Evolutionary conservation across 352 stramenopile species (phyloP), one percentile per base, ranked within the genome.

Genomic region (Phytophthora podocarpi): DNA sequence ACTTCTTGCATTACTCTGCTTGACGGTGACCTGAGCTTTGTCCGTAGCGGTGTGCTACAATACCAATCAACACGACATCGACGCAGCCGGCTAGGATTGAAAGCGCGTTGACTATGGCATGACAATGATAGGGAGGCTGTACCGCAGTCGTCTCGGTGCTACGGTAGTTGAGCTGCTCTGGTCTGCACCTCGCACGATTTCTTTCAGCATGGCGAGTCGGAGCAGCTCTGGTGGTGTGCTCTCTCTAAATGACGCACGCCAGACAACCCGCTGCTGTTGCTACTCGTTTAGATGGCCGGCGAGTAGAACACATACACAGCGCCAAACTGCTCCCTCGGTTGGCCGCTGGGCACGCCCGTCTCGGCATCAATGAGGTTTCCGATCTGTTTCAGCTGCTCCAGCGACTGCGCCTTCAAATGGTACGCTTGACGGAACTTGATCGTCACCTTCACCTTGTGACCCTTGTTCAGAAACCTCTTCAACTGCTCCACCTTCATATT

Each of bases 371-470:
- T 54, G n/a, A 57, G 35, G n/a, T 72, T 64, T 48, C 72, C 59
- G 45, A 92, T 87, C 21, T 46, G 13, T 39, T 68, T 46, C 36
- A 92, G 41, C 54, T 88, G 76, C 27, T 77, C 64, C 40, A 84
- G 28, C 23, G 77, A 74, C 21, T 72, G 67, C 24, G 62, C 30
- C 58, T 87, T 86, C 20, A 90, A 65, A 41, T 90, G 77, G 56
- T 81, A 84, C 16, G 85, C 70, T 23, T 78, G 70, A 11, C 59
- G 69, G 47, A 87, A 93, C 58, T 87, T 89, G 66, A 90, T 62
- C 15, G 78, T 85, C 15, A 90, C 68, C 62, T 91, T 90, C 30
- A 93, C 83, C 56, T 90, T 90, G 71, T 93, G 83, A n/a, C 78
- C 83, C 59, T 90, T 91, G 54, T 43, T 49, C 28, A 93, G 59